Evolutionary conservation across 345 rosid species (phyloP), one percentile per base, ranked within the genome.

Genomic region (Brassica carinata): DNA sequence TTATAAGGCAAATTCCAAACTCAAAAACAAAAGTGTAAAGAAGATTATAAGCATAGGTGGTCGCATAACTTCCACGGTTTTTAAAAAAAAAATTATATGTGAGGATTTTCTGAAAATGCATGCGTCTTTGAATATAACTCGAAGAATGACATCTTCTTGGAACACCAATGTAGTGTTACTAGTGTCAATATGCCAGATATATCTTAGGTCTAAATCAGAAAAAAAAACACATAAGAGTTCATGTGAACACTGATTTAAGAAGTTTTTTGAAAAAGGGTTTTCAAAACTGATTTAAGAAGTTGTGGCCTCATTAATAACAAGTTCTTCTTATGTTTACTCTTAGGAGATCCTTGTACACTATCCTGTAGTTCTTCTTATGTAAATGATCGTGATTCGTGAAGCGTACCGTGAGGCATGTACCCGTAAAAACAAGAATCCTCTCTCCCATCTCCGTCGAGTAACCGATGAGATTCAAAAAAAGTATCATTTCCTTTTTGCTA

Each of bases 401-500:
- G 51, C 48, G 34, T 91, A 27, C 97, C 99, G 29, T 87, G 94
- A 14, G 97, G 88, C 93, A 93, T 91, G 43, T 86, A 87, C 84
- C 92, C 98, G 34, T 91, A 93, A 61, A 95, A 61, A 95, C 96
- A 69, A 91, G 90, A 77, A 95, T 84, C 83, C 96, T 83, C 78
- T 91, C 96, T 23, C 96, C 98, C 97, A 93, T 93, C 62, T 91
- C 97, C 0, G 90, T 86, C 72, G 94, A 90, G 81, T 93, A 92
- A 43, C 98, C 97, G 8, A 95, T 76, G 74, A 95, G 85, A 81
- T 94, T 92, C 79, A 33, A 38, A 38, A 38, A 34, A 38, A 38
- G 10, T 7, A 38, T 8, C 1, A 38, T 38, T 38, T 38, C 43
- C 43, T 38, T 38, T 38, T 38, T 38, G 8, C 9, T 38, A 38